Conservation (phyloP, 2,329 filamentous ascomycete genomes). For the Aspergillus neoniger region DNA sequence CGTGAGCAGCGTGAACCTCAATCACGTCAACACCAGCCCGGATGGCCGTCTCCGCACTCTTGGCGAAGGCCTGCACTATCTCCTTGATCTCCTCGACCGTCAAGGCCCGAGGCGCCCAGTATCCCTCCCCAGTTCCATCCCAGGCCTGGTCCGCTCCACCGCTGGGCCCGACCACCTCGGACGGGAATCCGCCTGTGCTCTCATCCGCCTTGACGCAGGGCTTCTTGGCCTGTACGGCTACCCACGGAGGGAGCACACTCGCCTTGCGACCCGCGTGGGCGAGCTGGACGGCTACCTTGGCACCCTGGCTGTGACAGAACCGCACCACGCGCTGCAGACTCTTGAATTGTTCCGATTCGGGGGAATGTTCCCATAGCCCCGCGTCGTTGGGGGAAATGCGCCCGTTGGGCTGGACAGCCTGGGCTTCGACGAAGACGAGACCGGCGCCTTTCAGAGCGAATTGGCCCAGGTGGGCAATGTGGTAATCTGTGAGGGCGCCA, state of each 20-base stretch:
- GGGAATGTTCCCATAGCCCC: slow-evolving; percentile 73
- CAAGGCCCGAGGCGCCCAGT: slow-evolving; percentile 66
- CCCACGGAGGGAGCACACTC: slow-evolving; percentile 55
- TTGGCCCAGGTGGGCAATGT: slow-evolving; percentile 77
- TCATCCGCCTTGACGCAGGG: slow-evolving; percentile 44
- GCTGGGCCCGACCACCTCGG: slow-evolving; percentile 47
- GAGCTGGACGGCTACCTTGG: slow-evolving; percentile 77
- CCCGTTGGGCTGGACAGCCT: slow-evolving; percentile 71
- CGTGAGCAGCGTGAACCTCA: slow-evolving; percentile 77
- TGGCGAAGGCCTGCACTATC: slow-evolving; percentile 63
- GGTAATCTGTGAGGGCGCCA: slow-evolving; percentile 76
- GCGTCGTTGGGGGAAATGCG: slow-evolving; percentile 68
- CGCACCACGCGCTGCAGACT: slow-evolving; percentile 68
- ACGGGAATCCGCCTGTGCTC: slow-evolving; percentile 55
- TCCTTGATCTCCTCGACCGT: slow-evolving; percentile 65
- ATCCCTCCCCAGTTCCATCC: slow-evolving; percentile 60
- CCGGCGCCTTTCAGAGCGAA: slow-evolving; percentile 73
- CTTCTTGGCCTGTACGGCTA: slow-evolving; percentile 26
- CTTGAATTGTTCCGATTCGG: slow-evolving; percentile 62
- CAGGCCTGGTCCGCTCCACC: slow-evolving; percentile 56
- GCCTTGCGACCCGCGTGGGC: slow-evolving; percentile 73
- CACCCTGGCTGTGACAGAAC: slow-evolving; percentile 74
- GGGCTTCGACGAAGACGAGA: slow-evolving; percentile 75
- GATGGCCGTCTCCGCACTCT: slow-evolving; percentile 60
- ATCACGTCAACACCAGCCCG: slow-evolving; percentile 73